These are phyloP conservation scores for Arthrobotrys sphaeroides DNA, from an alignment of 2,329 filamentous ascomycete genomes.

Conservation along the genomic window DNA sequence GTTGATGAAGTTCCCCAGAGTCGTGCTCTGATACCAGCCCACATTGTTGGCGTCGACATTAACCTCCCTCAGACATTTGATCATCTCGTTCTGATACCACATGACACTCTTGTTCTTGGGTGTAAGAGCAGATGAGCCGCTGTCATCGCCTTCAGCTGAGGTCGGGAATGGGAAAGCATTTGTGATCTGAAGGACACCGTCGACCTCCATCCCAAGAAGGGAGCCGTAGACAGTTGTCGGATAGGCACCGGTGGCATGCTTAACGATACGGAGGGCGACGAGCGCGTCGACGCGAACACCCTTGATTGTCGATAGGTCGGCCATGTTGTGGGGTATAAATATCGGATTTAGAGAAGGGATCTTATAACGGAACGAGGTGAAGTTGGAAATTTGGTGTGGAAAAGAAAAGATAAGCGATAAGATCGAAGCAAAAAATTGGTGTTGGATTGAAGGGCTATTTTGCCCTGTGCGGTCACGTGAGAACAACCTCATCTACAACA, in stretches of 20 bases:
- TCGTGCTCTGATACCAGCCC: conserved; percentile 98
- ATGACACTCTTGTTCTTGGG: conserved; percentile 91
- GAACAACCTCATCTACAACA: conserved; percentile 31
- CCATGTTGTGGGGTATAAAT: conserved; percentile 39
- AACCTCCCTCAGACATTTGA: conserved; percentile 93
- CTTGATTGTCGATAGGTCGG: conserved; percentile 66
- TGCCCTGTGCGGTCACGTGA: conserved; percentile 46
- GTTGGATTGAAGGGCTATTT: conserved; percentile 50
- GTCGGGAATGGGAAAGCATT: conserved; percentile 93
- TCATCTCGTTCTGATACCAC: conserved; percentile 94
- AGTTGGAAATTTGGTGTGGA: conserved; percentile 47
- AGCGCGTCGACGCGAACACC: conserved; percentile 93
- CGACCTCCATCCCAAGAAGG: conserved; percentile 90
- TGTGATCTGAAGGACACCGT: conserved; percentile 84
- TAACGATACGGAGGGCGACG: conserved; percentile 98
- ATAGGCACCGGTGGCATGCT: conserved; percentile 88
- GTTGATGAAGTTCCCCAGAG: conserved; percentile 98
- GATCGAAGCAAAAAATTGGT: conserved; percentile 24
- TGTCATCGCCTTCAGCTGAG: conserved; percentile 54
- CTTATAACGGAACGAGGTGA: conserved; percentile 6
- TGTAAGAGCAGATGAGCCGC: conserved; percentile 76
- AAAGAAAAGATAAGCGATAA: conserved; percentile 50
- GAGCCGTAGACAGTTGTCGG: conserved; percentile 89
- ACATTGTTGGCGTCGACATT: conserved; percentile 98
- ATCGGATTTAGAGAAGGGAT: conserved; percentile 12